A percentile compares a stretch with the other conserved stretches of the same genome.
Evolutionary conservation across 495 filamentous ascomycete genomes (phyloP).

Genomic region (Lophiostoma macrostomum): DNA sequence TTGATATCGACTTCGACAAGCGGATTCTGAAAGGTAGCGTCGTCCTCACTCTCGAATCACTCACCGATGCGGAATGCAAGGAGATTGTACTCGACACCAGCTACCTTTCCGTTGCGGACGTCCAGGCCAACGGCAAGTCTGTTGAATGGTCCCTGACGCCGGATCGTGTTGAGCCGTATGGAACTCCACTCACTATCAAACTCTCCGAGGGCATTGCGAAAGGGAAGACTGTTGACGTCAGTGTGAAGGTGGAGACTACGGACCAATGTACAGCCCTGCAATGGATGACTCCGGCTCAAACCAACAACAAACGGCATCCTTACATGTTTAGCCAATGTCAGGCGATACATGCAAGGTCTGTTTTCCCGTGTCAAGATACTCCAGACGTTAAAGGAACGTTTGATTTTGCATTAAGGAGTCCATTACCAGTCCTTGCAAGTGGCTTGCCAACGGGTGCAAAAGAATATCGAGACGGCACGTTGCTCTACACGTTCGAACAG

Average conservation of each 20-base stretch:
- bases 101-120: conserved; percentile 64
- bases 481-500: conserved; percentile 80
- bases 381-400: conserved; percentile 91
- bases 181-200: conserved; percentile 71
- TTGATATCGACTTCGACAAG: conserved; percentile 76
- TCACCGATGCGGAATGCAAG: conserved; percentile 62
- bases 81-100: conserved; percentile 88
- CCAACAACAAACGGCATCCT: conserved; percentile 85
- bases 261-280: conserved; percentile 85
- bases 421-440: conserved; percentile 82
- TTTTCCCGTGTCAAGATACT: conserved; percentile 96
- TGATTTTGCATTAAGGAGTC: conserved; percentile 80
- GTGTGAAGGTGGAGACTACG: conserved; percentile 66
- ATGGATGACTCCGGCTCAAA: conserved; percentile 89
- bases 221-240: conserved; percentile 60
- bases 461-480: conserved; percentile 48
- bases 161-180: conserved; percentile 68
- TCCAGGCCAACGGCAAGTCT: conserved; percentile 59
- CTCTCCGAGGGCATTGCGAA: conserved; percentile 61
- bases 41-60: conserved; percentile 65
- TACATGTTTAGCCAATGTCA: conserved; percentile 99
- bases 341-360: conserved; percentile 86
- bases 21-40: conserved; percentile 73
- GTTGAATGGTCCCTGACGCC: conserved; percentile 69
- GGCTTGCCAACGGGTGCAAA: conserved; percentile 64